Base-by-base conservation (phyloP, 2,329 filamentous ascomycete species). In the Phaeophleospora eucalypticola region DNA sequence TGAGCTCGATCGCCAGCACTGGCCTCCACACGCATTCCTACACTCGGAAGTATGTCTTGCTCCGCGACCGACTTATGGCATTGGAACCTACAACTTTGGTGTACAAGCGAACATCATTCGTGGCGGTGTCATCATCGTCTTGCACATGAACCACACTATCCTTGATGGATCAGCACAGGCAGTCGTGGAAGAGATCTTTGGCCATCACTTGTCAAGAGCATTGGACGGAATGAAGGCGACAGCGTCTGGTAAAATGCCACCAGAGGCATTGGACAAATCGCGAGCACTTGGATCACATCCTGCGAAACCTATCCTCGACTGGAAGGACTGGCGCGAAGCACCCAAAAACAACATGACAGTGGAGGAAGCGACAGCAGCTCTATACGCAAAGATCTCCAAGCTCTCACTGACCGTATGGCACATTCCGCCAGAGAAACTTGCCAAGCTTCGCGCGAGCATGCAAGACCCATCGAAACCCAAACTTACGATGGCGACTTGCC, bases 141-240 rank as follows among this genome's bases (percentile, higher is more conserved):
- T 51, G 27, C 41, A 45, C 37, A 53, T 53, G 51, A 53, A 53
- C 38, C 51, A 53, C 36, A 45, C 41, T 9, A 37, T 50, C 19
- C 14, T 49, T 3, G 51, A 53, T 39, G 51, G 51, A 10, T 42
- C 43, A n/a, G 36, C 41, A 2, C 46, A 49, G 15, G 45, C 37
- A 16, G 32, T 41, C 2, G 12, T 53, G 4, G 35, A 43, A 15
- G 16, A 21, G 2, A 21, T 53, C 19, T 51, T 50, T 41, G 48
- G 41, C 4, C 47, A 51, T 19, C 51, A 53, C 27, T 33, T 51
- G n/a, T 36, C 20, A 27, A 33, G 43, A 42, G 43, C 50, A 12
- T 19, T 52, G 34, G 50, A 44, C 14, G 43, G 43, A 18, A 19
- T 38, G 32, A 8, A 43, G 9, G 15, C 43, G 2, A 32, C 19